These are phyloP conservation scores for Bipolaris cookei DNA, from an alignment of 2,329 filamentous ascomycete species.

Conservation along the genomic window DNA sequence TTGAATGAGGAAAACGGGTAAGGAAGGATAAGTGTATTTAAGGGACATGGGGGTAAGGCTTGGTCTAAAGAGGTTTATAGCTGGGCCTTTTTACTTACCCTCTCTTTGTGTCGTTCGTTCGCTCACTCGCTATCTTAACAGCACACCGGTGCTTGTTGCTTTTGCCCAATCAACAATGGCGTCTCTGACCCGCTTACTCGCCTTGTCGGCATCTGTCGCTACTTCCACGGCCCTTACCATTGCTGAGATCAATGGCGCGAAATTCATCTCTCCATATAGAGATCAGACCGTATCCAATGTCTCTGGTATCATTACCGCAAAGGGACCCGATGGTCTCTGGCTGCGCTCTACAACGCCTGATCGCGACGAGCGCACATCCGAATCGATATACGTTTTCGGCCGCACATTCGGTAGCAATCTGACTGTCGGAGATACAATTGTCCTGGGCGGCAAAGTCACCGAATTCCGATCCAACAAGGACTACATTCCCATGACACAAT, in stretches of 20 bases:
- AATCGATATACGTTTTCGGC: conserved; percentile 70
- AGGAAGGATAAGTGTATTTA: not conserved
- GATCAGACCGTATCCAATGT: conserved; percentile 64
- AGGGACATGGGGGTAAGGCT: not conserved
- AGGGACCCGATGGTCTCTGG: conserved; percentile 67
- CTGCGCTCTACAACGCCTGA: conserved; percentile 66
- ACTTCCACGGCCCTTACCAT: conserved; percentile 33
- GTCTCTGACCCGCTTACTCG: conserved; percentile 22
- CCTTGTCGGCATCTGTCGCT: conserved; percentile 25
- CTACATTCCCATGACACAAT: conserved; percentile 70
- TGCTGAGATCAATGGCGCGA: conserved; percentile 71
- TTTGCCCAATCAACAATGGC: conserved; percentile 14
- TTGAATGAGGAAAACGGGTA: not conserved
- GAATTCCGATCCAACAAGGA: conserved; percentile 64
- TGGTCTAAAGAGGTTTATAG: not conserved
- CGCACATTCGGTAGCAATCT: conserved; percentile 51
- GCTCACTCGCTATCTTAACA: not conserved
- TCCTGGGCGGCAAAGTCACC: conserved; percentile 64
- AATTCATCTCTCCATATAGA: conserved; percentile 66
- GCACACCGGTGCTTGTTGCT: not conserved
- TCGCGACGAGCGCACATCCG: conserved; percentile 63
- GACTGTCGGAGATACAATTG: conserved; percentile 67
- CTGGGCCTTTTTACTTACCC: not conserved
- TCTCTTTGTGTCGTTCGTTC: not conserved
- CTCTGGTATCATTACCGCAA: conserved; percentile 69